Evolutionary conservation across 805 yeast species (phyloP).

Genomic region (Cephaloascus albidus): DNA sequence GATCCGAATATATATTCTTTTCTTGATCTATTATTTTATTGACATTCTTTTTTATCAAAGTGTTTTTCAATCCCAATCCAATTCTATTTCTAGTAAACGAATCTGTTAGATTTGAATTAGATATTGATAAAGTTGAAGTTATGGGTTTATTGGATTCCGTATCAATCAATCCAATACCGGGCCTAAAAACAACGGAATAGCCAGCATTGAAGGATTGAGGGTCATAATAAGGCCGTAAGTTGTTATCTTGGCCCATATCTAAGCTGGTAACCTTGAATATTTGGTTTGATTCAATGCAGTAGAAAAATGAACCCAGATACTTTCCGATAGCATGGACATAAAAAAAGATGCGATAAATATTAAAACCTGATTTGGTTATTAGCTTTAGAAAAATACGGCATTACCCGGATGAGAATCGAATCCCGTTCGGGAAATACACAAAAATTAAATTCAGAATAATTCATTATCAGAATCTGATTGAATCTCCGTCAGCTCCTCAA

Average conservation of each 20-base stretch:
- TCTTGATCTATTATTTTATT: constrained; percentile 8
- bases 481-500: no score
- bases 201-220: constrained; percentile 60
- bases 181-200: constrained; percentile 48
- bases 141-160: constrained; percentile 8
- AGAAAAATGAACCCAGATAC: no score
- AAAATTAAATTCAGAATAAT: no score
- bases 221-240: constrained; percentile 61
- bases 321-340: no score
- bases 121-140: not conserved
- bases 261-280: no score
- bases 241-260: constrained; percentile 1
- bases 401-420: no score
- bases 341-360: no score
- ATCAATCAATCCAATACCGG: constrained; percentile 55
- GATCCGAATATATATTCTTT: constrained; percentile 41
- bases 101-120: not conserved
- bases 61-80: not conserved
- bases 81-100: not conserved
- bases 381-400: no score
- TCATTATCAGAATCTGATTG: no score
- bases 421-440: no score
- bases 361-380: no score
- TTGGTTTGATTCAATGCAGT: no score
- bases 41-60: not conserved